Evolutionary conservation across 1,139 yeast genomes (phyloP), one percentile per base, ranked within the genome.

Genomic region (Candida albicans): DNA sequence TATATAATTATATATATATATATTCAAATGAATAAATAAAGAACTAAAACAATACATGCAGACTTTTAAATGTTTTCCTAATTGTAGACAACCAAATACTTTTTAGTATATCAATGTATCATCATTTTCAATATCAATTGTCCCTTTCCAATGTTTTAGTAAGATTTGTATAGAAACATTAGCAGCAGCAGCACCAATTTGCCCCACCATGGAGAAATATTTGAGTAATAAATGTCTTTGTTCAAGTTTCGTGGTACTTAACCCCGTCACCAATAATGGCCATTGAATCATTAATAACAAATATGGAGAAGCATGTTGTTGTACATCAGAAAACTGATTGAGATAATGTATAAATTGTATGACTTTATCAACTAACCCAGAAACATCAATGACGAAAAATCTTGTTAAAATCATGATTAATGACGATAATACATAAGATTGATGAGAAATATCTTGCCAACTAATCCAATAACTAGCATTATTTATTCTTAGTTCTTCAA

Each of bases 201-300:
- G 64, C 9, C 61, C 61, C 14, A 71, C 58, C 40, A 68, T 53
- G 14, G 58, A 56, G 47, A 77, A 70, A 48, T 64, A 76, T 44
- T 58, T 67, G 46, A 70, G 62, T 4, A 78, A 69, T 13, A 70
- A 50, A 13, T 53, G 50, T 49, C 75, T 66, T 27, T 81, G 77
- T 3, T 64, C 63, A 14, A 65, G 66, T 12, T 68, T 62, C 13
- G 68, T 60, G 38, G 81, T 73, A 48, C 75, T 73, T 48, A 75
- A 52, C 0, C 87, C 89, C 0, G 82, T 77, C 2, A 78, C 67
- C 40, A 75, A 63, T 56, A 80, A 73, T 14, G 85, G 81, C 70
- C 82, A 75, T 52, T 81, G 84, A 22, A 82, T 52, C 67, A 73
- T 61, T 61, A 72, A 57, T 24, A 64, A 48, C 12, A 65, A 43